Base-by-base conservation (phyloP, 1,284 basidiomycete genomes). In the Stygiomarasmius scandens region DNA sequence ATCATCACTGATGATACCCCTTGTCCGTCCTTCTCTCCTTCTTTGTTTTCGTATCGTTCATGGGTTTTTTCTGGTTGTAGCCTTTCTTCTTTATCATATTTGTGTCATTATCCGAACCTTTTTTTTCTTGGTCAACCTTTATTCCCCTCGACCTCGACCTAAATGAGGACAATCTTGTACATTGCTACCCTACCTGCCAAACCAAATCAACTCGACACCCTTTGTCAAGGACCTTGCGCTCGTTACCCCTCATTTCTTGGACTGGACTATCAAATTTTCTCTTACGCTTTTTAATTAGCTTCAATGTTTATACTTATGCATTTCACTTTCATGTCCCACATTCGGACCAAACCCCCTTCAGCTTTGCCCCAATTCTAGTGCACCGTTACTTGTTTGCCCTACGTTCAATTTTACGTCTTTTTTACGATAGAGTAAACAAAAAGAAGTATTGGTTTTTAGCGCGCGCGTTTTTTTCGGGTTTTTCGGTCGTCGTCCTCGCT, bases 1-100 rank as follows among this genome's bases (percentile, higher is more conserved):
- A 71, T 67, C 41, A 65, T 64, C 68, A 65, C 66, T 69, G 66
- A 60, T 49, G 25, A 32, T 6, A 19, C 14, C 70, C 67, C 67
- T 68, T 65, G 58, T 64, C 62, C 61, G 44, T 23, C 41, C 22
- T 27, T 41, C 20, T 29, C 24, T 14, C 25, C 29, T 23, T 46
- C 23, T 44, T 22, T 27, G 11, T 24, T 23, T 20, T 41, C 22
- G 46, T 20, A 32, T 29, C 2, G 24, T 27, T 36, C 20, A 27
- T 55, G n/a, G 16, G 44, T 27, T 41, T 41, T 19, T 41, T 19
- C 38, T 19, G 38, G 38, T 41, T 41, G 38, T 41, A 41, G 38
- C 38, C 56, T 45, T 49, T 47, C 53, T 59, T 55, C 54, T 59
- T 50, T 58, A 50, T 45, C 41, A 55, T 52, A 52, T 53, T 36